Evolutionary conservation across 2,329 filamentous ascomycete species (phyloP), one percentile per base, ranked within the genome.

Genomic region (Fusarium sublunatum): DNA sequence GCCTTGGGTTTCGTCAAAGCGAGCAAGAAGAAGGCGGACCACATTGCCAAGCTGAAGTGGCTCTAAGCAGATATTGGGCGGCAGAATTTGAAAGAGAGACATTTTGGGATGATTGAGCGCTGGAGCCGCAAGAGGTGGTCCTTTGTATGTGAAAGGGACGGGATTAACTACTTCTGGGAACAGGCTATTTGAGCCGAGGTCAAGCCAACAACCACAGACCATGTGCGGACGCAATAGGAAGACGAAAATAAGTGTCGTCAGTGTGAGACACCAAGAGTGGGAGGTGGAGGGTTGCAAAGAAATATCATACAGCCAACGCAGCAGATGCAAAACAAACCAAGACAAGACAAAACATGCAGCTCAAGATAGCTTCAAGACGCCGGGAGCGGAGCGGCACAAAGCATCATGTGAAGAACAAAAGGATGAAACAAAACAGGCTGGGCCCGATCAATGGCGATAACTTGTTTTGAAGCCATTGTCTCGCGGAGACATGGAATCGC

Each of bases 1-100:
- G 86, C 89, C 50, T 82, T 99, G 70, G 95, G 95, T 7, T 90
- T 97, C 77, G 84, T 98, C 60, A 97, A 95, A 79, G 84, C 85
- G 60, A 98, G 90, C 72, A 91, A 90, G 77, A 97, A 93, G 82
- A 97, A 96, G 82, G 87, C 88, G 24, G 95, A 98, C 74, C 94
- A 98, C 77, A 81, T 98, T 67, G 89, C 92, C 35, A 98, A 97
- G 80, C 82, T 93, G 87, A 93, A 91, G 74, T 95, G 94, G 69
- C 79, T 95, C 60, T 86, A 58, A 54, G 48, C 54, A 52, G 25
- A 41, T 38, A 61, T 49, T 42, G 46, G 53, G 31, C 25, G 40
- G 59, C 41, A 52, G 39, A 47, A 36, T 47, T 49, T 44, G 55
- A 47, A 61, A 44, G 55, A 60, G 57, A 60, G 57, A 60, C 57